Evolutionary conservation across 768 basidiomycete genomes (phyloP), one percentile per base, ranked within the genome.

Genomic region (Panellus pusillus): DNA sequence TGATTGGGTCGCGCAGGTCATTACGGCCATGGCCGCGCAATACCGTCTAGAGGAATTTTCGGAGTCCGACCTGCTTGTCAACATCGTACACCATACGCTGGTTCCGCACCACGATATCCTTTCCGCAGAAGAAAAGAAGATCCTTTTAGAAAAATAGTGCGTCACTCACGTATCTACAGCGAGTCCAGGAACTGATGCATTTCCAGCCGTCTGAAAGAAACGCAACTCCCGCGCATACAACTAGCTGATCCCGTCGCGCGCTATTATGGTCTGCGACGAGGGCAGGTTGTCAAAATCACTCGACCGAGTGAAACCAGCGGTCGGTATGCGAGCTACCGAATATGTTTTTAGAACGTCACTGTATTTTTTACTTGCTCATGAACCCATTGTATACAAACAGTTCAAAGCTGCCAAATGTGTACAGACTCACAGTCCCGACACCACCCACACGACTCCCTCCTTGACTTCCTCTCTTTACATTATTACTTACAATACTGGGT

Each of bases 221-320:
- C 96, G 1, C 97, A 99, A 66, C 79, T 99, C 51, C 97, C 97
- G 44, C 91, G 97, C 19, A 98, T 99, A 59, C 95, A 98, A 72
- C 72, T 97, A 39, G 86, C 88, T 24, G 97, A 99, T 70, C 97
- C 97, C 9, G 96, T 99, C n/a, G 93, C 97, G 38, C 84, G 95
- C 54, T 98, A 99, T 71, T 99, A 98, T 74, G 97, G 97, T 47
- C 82, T 99, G 52, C 82, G 86, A 63, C 83, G 97, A 45, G 95
- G 96, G 24, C 93, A 96, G 69, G 97, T 99, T 43, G 97, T 99
- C 71, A 98, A 97, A 78, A 98, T 99, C 64, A 98, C 90, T 55
- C 79, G 97, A 64, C 91, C 94, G 24, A 94, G 91, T 72, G 97
- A 98, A 78, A 99, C 97, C 15, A 91, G 89, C 58, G 96, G 96